These are phyloP conservation scores for Passalora sequoiae DNA, from an alignment of 2,329 filamentous ascomycete genomes.

Conservation along the genomic window DNA sequence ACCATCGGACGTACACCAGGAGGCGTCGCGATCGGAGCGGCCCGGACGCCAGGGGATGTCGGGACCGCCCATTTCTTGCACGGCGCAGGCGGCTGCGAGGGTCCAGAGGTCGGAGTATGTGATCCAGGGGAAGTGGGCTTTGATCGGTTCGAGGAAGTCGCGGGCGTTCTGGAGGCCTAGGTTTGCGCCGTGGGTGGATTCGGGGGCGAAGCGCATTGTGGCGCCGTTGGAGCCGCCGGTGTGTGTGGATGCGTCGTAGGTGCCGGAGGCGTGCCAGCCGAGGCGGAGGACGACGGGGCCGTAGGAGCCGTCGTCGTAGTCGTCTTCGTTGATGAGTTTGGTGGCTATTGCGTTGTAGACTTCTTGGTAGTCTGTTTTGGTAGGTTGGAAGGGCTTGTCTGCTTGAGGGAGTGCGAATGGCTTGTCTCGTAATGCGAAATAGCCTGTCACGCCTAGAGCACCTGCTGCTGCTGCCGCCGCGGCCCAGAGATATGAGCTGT, in stretches of 20 bases:
- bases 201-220: slow-evolving; percentile 91
- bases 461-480: slow-evolving; percentile 48
- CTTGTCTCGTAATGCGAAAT: slow-evolving; percentile 57
- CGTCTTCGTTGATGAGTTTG: slow-evolving; percentile 77
- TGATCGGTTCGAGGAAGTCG: slow-evolving; percentile 88
- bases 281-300: slow-evolving; percentile 85
- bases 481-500: slow-evolving; percentile 50
- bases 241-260: slow-evolving; percentile 78
- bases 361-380: slow-evolving; percentile 85
- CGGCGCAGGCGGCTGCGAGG: slow-evolving; percentile 72
- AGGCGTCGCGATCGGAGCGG: slow-evolving; percentile 70
- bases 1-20: slow-evolving; percentile 88
- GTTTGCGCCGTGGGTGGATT: slow-evolving; percentile 87
- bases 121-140: slow-evolving; percentile 91
- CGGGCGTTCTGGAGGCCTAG: slow-evolving; percentile 80
- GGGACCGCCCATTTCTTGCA: slow-evolving; percentile 94
- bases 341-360: slow-evolving; percentile 84
- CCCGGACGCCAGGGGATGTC: slow-evolving; percentile 83
- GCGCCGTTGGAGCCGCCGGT: slow-evolving; percentile 95
- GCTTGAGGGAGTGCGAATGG: slow-evolving; percentile 66
- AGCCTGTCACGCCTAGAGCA: slow-evolving; percentile 61
- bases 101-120: slow-evolving; percentile 96
- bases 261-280: slow-evolving; percentile 91
- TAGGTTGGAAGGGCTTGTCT: slow-evolving; percentile 60
- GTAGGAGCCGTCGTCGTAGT: slow-evolving; percentile 96